Base-by-base conservation (phyloP, 2,329 filamentous ascomycete genomes). In the Neurospora sp. region DNA sequence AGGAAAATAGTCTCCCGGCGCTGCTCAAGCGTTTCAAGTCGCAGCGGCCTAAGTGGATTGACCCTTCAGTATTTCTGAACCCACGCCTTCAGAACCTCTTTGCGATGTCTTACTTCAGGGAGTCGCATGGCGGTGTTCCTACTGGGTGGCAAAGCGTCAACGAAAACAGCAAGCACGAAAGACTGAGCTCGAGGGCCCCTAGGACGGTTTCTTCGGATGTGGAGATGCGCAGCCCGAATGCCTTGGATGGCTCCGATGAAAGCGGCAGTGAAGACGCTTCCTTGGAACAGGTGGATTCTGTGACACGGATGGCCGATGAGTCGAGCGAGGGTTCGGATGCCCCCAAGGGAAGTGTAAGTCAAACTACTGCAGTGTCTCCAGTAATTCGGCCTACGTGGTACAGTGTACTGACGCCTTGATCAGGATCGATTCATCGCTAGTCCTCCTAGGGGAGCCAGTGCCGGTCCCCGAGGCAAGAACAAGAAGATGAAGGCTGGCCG, bases 21-120 rank as follows among this genome's bases (percentile, higher is more conserved):
- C 69, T 81, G 62, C 77, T 85, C 70, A 83, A 81, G 73, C 78
- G 77, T 6, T 88, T 87, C 79, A 87, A 84, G 71, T 79, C 75
- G 12, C 79, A 78, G 52, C 82, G 85, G 37, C 87, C 86, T 3
- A 82, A 80, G 73, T 92, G 82, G 83, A 83, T 82, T 73, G 81
- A 81, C 73, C 85, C 80, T 74, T 81, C 77, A 70, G 82, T 79
- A 69, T 89, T 87, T 72, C 86, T 98, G 33, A 85, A 87, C 0
- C 81, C 86, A 1, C 80, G 83, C 23, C 83, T 92, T 46, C 90
- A 89, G 76, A 89, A 88, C 70, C 81, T 97, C 17, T 98, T 98
- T 77, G 88, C 91, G 15, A 81, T 97, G 73, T 88, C 89, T 77
- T 91, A 91, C 76, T 88, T 90, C 71, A 79, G 81, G 28, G 85